Evolutionary conservation across 345 rosid species (phyloP).

Genomic region (Citrus cavaleriei): DNA sequence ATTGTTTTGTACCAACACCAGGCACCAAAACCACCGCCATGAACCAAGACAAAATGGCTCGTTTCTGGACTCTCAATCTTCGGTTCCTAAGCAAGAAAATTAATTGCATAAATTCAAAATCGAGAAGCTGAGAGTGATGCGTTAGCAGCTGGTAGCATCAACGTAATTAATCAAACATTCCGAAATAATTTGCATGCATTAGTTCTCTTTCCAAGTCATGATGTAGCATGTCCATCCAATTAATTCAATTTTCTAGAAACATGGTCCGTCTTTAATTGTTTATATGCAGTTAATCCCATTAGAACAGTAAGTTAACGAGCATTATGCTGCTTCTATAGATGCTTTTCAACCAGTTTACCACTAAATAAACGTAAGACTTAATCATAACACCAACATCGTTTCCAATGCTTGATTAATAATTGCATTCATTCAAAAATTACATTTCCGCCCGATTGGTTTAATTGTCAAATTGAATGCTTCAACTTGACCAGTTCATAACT

Average conservation of each 20-base stretch:
- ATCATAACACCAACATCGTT: neutral
- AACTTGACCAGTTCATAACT: neutral
- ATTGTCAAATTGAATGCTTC: neutral
- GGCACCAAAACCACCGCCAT: slow-evolving; percentile 90
- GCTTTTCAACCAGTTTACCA: neutral
- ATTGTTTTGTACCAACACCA: slow-evolving; percentile 90
- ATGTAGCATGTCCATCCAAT: neutral
- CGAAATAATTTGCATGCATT: neutral
- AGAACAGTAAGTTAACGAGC: no score
- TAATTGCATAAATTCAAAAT: neutral
- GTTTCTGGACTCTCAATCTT: slow-evolving; percentile 43
- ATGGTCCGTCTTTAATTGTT: neutral
- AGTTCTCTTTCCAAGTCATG: no score
- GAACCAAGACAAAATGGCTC: slow-evolving; percentile 60
- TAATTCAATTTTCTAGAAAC: neutral
- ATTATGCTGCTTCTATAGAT: neutral
- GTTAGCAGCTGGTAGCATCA: neutral
- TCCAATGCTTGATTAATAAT: neutral
- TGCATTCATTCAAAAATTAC: neutral
- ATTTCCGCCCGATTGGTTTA: neutral
- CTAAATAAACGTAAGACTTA: neutral
- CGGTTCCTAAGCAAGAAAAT: slow-evolving; percentile 10
- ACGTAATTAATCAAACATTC: neutral
- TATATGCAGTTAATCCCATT: no score
- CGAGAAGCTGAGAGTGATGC: no score